Conservation (phyloP, 2,329 filamentous ascomycete genomes). For the Colletotrichum endophyticum region DNA sequence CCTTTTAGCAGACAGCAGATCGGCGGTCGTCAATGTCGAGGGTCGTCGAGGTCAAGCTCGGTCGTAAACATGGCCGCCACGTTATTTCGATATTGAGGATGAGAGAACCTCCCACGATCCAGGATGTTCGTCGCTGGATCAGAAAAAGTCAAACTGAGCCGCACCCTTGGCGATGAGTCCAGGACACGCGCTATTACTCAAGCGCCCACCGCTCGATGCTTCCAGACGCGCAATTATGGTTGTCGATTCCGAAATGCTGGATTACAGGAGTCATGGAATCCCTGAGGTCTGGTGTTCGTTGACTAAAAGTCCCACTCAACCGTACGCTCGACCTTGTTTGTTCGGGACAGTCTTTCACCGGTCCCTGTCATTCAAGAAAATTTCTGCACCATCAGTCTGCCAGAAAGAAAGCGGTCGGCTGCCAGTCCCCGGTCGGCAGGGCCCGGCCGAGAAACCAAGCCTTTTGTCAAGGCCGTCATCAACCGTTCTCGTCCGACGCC, state of each 20-base stretch:
- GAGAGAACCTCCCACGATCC: background rate
- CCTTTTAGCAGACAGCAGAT: background rate
- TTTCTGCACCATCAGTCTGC: background rate
- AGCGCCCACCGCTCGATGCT: background rate
- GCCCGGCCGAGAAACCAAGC: background rate
- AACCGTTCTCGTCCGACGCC: background rate
- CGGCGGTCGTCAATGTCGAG: background rate
- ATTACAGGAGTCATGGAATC: background rate
- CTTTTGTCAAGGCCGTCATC: background rate
- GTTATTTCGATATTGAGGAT: background rate
- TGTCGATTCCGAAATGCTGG: background rate
- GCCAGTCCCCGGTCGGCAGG: background rate
- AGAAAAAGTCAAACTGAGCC: background rate
- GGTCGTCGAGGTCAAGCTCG: background rate
- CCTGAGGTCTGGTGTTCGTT: background rate
- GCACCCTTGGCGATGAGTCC: background rate
- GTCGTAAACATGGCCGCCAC: constrained; percentile 4
- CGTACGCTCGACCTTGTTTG: background rate
- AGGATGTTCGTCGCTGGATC: background rate
- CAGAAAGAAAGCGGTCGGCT: background rate
- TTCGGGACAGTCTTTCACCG: background rate
- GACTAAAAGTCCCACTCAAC: constrained; percentile 3
- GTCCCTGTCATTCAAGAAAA: background rate
- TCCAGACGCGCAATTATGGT: background rate
- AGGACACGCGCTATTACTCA: constrained; percentile 1